Conservation (phyloP, 2,329 filamentous ascomycete genomes). For the Lachnellula hyalina region DNA sequence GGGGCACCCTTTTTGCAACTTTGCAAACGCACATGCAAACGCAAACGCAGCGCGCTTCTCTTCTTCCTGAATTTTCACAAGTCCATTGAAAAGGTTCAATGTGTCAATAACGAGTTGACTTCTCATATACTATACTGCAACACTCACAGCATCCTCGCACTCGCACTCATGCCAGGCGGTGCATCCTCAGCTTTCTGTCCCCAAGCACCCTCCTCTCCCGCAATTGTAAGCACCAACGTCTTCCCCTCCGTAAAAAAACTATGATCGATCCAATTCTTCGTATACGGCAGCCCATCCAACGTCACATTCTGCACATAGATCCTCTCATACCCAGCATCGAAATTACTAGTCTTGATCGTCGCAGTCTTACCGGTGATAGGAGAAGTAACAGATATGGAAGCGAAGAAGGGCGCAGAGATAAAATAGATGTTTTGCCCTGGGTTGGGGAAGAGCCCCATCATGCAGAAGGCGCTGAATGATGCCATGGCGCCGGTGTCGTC, state of each 20-base stretch:
- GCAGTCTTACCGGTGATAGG: conserved; percentile 54
- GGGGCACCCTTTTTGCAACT: no score
- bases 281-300: conserved; percentile 55
- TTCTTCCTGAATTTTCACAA: no score
- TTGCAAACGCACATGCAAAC: no score
- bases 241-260: conserved; percentile 62
- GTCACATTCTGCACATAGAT: conserved; percentile 63
- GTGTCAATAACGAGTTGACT: no score
- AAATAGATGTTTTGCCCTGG: conserved; percentile 66
- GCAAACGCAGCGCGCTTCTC: no score
- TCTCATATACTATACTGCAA: no score
- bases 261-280: conserved; percentile 63
- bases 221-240: conserved; percentile 57
- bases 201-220: conserved; percentile 57
- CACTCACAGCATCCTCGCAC: background rate
- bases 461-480: conserved; percentile 26
- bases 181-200: conserved; percentile 54
- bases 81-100: no score
- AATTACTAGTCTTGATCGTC: conserved; percentile 54
- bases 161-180: conserved; percentile 37
- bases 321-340: conserved; percentile 51
- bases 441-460: conserved; percentile 54
- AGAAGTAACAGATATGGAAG: conserved; percentile 51
- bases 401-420: conserved; percentile 63
- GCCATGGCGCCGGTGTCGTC: conserved; percentile 64